Evolutionary conservation across 2,329 filamentous ascomycete genomes (phyloP), one percentile per base, ranked within the genome.

Genomic region (Neonectria neomacrospora): DNA sequence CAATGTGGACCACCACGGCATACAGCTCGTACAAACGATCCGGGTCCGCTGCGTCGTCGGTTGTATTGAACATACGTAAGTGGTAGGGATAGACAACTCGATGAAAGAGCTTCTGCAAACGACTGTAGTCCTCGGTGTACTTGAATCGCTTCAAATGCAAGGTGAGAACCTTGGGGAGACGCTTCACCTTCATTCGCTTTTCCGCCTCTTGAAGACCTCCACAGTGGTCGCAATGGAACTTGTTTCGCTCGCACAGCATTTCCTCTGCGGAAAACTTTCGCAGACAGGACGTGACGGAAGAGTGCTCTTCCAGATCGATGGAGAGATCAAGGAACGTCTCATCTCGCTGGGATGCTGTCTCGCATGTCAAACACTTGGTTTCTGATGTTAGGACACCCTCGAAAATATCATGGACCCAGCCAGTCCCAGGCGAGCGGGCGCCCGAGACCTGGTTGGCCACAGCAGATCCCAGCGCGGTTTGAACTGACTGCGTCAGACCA

Each of bases 151-250:
- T 99, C 66, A 99, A 81, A 76, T 99, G 96, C 61, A 99, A 82
- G 5, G 96, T 94, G 67, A 99, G 80, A 63, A 99, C 93, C 74
- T 93, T 94, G 4, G 96, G 96, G 74, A 98, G 81, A 56, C 92
- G 88, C 82, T 99, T 98, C 71, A 99, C 95, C 83, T 98, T 99
- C 96, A 99, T 99, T 67, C 96, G 88, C 83, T 98, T 99, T 79
- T 99, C 96, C 0, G 96, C 96, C 80, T 99, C 96, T 79, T 99
- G 96, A 58, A 99, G 82, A 3, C 96, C 96, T 56, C 96, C 96
- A 71, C 96, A 99, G 72, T 94, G 94, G 77, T 99, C 96, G 80
- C 96, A 99, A 76, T 99, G 95, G 70, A 99, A 99, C 76, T 99
- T 99, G 82, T 99, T 98, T 64, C 94, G 88, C 80, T 99, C 96